Conservation (phyloP, 2,329 filamentous ascomycete genomes). For the Fusarium ramigenum region DNA sequence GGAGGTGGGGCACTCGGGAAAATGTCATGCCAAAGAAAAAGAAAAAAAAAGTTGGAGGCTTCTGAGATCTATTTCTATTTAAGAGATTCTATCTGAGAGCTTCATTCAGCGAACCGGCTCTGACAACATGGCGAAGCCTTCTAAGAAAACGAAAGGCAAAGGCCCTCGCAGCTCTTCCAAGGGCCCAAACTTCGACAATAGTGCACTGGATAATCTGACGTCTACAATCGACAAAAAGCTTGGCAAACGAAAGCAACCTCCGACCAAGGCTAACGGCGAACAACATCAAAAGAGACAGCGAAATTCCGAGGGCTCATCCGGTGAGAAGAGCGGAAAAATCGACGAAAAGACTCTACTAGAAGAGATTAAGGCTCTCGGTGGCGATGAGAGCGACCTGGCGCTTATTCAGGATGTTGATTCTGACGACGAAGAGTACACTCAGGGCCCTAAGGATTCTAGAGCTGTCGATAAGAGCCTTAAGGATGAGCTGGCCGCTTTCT, state of each 20-base stretch:
- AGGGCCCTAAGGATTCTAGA: slow-evolving; percentile 44
- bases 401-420: slow-evolving; percentile 64
- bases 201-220: slow-evolving; percentile 62
- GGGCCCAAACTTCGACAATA: slow-evolving; percentile 55
- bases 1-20: slow-evolving; percentile 30
- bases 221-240: slow-evolving; percentile 66
- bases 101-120: slow-evolving; percentile 16
- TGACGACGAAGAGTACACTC: slow-evolving; percentile 50
- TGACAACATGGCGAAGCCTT: slow-evolving; percentile 48
- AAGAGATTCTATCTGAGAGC: slow-evolving; percentile 34
- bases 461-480: slow-evolving; percentile 53
- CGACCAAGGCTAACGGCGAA: slow-evolving; percentile 46
- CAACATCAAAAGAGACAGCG: slow-evolving; percentile 52
- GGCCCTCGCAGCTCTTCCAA: slow-evolving; percentile 38
- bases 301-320: slow-evolving; percentile 40
- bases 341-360: slow-evolving; percentile 60
- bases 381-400: slow-evolving; percentile 71
- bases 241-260: slow-evolving; percentile 56
- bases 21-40: slow-evolving; percentile 24
- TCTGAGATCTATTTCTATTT: slow-evolving; percentile 15
- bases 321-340: slow-evolving; percentile 38
- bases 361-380: slow-evolving; percentile 72
- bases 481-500: slow-evolving; percentile 50
- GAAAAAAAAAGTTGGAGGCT: slow-evolving; percentile 39
- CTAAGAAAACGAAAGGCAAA: slow-evolving; percentile 52